phyloP scores from a whole-genome alignment of 1,139 yeast genomes.

The Cylindricascospora bacillispora region DNA sequence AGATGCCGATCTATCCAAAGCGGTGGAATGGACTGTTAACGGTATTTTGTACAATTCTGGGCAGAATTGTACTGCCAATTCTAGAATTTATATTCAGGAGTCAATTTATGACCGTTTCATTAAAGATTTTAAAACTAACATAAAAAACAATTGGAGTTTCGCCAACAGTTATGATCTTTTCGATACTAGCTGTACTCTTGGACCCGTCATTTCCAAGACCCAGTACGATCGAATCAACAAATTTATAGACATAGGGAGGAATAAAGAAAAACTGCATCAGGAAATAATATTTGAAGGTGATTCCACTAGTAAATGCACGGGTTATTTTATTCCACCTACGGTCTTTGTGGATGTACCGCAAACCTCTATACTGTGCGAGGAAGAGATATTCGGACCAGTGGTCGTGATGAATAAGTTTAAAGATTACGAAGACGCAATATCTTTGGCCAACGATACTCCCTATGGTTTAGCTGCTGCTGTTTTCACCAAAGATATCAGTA shows the following conservation, averaged over 20 bases:
- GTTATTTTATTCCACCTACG: conserved; percentile 58
- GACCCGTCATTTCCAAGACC: conserved; percentile 62
- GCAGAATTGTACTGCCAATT: conserved; percentile 84
- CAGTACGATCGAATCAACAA: conserved; percentile 42
- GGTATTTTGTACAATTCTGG: conserved; percentile 83
- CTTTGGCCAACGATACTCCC: conserved; percentile 55
- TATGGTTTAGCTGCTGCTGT: conserved; percentile 77
- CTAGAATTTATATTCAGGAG: conserved; percentile 66
- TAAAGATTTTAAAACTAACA: conserved; percentile 35
- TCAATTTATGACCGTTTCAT: conserved; percentile 51
- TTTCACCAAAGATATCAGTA: conserved; percentile 51
- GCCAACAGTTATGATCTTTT: conserved; percentile 37
- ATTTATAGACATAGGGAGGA: conserved; percentile 55
- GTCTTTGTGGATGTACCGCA: conserved; percentile 50
- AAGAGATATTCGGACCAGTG: conserved; percentile 90
- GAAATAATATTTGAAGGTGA: conserved; percentile 7
- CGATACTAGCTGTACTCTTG: conserved; percentile 44
- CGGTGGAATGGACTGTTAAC: conserved; percentile 74
- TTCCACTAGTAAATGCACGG: conserved; percentile 33
- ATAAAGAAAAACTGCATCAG: conserved; percentile 34
- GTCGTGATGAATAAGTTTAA: conserved; percentile 61
- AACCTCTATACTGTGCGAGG: conserved; percentile 46
- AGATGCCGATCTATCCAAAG: conserved; percentile 67
- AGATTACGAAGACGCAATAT: conserved; percentile 59
- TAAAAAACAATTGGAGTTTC: conserved; percentile 39